Conservation (phyloP, 2,329 filamentous ascomycete species). For the Calonectria pseudoreteaudii region DNA sequence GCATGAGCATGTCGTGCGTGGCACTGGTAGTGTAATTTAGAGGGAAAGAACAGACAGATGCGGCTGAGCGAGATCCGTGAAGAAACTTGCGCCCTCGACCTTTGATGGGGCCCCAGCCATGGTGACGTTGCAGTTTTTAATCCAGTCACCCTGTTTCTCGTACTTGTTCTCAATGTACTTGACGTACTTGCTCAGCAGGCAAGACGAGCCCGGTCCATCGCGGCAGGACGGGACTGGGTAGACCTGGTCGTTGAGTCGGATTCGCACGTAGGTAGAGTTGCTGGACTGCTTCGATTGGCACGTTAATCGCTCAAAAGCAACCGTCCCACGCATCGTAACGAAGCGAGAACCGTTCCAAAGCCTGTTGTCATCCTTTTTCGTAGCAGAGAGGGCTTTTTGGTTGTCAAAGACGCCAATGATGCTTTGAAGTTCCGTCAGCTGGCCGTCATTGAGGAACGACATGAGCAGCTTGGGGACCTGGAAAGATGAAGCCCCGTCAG, state of each 20-base stretch:
- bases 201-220: conserved; percentile 66
- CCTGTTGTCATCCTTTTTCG: conserved; percentile 58
- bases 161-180: conserved; percentile 44
- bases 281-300: conserved; percentile 51
- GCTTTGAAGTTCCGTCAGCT: conserved; percentile 71
- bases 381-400: conserved; percentile 61
- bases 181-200: conserved; percentile 59
- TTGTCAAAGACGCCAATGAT: conserved; percentile 72
- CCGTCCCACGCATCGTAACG: conserved; percentile 73
- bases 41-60: conserved; percentile 46
- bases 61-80: conserved; percentile 56
- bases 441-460: conserved; percentile 74
- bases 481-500: conserved; percentile 58
- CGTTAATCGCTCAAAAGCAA: conserved; percentile 72
- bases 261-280: conserved; percentile 62
- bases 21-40: not conserved
- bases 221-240: conserved; percentile 69
- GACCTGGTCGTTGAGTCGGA: conserved; percentile 71
- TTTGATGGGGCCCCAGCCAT: conserved; percentile 51
- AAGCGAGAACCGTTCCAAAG: conserved; percentile 68
- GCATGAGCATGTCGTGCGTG: not conserved
- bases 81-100: conserved; percentile 62
- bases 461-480: conserved; percentile 68
- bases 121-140: conserved; percentile 60
- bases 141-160: conserved; percentile 61